Percentiles rank a stretch among this genome's conserved stretches.
These are phyloP conservation scores for Gymnopus androsaceus DNA, from an alignment of 1,284 basidiomycete genomes.

Conservation along the genomic window DNA sequence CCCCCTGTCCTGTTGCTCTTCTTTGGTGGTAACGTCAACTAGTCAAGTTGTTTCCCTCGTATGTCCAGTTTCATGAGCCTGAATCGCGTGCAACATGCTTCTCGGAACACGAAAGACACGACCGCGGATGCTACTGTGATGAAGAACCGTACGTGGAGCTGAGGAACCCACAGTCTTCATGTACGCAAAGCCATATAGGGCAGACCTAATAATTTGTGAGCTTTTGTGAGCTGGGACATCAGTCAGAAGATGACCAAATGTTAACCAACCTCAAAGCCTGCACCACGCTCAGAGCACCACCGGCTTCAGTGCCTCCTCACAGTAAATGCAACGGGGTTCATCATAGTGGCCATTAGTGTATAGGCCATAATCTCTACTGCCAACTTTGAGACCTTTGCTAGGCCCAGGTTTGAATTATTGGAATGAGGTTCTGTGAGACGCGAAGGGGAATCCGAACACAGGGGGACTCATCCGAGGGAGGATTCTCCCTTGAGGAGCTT, in stretches of 20 bases:
- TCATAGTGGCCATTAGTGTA: conserved; percentile 48
- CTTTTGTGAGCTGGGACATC: conserved; percentile 34
- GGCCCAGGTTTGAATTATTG: conserved; percentile 57
- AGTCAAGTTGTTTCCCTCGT: conserved; percentile 22
- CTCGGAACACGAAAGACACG: conserved; percentile 46
- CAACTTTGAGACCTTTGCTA: conserved; percentile 63
- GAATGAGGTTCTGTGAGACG: conserved; percentile 36
- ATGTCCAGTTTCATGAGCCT: too few species aligned
- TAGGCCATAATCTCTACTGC: conserved; percentile 60
- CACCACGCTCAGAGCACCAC: conserved; percentile 71
- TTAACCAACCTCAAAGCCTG: conserved; percentile 59
- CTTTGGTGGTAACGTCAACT: too few species aligned
- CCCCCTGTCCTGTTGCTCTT: too few species aligned
- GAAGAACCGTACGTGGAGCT: conserved; percentile 59
- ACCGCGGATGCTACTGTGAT: conserved; percentile 39
- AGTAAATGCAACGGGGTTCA: conserved; percentile 48
- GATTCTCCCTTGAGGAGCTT: conserved; percentile 50
- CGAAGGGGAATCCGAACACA: conserved; percentile 16
- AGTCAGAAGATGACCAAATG: background rate
- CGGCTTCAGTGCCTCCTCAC: conserved; percentile 53
- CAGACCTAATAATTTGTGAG: conserved; percentile 57
- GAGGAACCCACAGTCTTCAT: conserved; percentile 59
- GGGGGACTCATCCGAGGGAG: conserved; percentile 13
- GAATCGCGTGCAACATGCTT: conserved; percentile 43
- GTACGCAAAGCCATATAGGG: conserved; percentile 61